phyloP scores from a whole-genome alignment of 352 stramenopile species.

The Phytophthora cryptogea region DNA sequence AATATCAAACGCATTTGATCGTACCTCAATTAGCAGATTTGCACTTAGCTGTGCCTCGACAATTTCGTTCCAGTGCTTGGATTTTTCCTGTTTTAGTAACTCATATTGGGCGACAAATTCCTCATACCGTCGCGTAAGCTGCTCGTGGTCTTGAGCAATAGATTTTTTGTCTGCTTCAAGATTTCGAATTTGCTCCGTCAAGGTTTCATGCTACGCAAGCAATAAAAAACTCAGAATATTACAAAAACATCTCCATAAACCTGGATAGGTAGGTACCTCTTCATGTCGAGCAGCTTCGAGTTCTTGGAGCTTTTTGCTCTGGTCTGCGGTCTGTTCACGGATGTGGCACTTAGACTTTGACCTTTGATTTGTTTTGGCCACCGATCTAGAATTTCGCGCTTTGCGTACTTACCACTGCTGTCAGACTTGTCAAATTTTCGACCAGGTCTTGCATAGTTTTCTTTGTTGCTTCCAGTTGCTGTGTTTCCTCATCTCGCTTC shows the following conservation, averaged over 20 bases:
- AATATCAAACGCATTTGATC: not conserved
- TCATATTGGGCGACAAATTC: conserved; percentile 56
- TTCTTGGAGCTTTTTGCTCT: conserved; percentile 71
- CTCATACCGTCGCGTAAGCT: conserved; percentile 47
- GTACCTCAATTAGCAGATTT: conserved; percentile 77
- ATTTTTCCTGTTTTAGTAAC: conserved; percentile 60
- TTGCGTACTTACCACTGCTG: conserved; percentile 41
- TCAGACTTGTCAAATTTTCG: conserved; percentile 71
- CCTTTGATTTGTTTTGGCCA: not conserved
- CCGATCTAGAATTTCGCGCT: not conserved
- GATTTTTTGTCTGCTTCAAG: conserved; percentile 46
- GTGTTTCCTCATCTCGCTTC: conserved; percentile 37
- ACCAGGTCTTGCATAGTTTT: conserved; percentile 70
- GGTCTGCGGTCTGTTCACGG: conserved; percentile 51
- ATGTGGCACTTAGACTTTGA: not conserved
- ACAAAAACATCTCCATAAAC: not conserved
- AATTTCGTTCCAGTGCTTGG: conserved; percentile 75
- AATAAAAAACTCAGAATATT: conserved; percentile 1
- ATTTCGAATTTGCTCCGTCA: conserved; percentile 36
- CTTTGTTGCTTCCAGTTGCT: conserved; percentile 52
- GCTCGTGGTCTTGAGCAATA: conserved; percentile 46
- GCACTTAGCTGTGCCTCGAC: conserved; percentile 70
- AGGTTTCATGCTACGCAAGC: conserved; percentile 34
- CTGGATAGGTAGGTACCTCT: conserved; percentile 37
- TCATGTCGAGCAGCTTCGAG: conserved; percentile 45